Conservation (phyloP, 2,329 filamentous ascomycete genomes). For the Botrytis porri region DNA sequence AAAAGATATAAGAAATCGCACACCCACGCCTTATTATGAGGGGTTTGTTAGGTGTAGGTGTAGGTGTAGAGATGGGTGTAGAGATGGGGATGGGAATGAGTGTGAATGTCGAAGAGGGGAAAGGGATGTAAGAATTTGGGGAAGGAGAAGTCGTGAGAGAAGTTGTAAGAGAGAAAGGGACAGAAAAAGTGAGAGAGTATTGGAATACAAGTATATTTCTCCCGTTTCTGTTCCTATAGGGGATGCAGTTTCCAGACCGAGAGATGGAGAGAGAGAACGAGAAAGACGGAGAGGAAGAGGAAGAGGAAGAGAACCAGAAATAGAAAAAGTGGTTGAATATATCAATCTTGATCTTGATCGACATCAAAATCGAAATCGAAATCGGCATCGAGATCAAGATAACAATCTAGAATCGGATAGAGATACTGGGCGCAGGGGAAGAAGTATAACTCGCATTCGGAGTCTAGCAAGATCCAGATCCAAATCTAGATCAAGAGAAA, state of each 20-base stretch:
- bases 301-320: neutral
- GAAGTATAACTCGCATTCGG: too few relatives aligned
- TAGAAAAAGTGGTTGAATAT: neutral
- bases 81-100: slow-evolving; percentile 69
- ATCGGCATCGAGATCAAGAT: neutral
- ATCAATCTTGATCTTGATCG: too few relatives aligned
- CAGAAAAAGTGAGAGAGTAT: too few relatives aligned
- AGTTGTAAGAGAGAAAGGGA: neutral
- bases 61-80: slow-evolving; percentile 42
- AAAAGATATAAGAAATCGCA: slow-evolving; percentile 47
- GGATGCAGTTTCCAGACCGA: neutral
- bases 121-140: neutral
- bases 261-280: neutral
- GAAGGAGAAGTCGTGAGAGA: neutral
- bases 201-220: neutral
- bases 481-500: too few relatives aligned
- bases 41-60: slow-evolving; percentile 55
- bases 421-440: too few relatives aligned
- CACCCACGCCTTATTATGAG: slow-evolving; percentile 47
- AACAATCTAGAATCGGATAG: too few relatives aligned
- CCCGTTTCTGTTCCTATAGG: neutral
- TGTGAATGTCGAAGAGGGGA: slow-evolving; percentile 63
- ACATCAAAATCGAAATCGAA: neutral
- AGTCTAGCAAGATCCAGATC: too few relatives aligned
- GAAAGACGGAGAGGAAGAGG: neutral